Percentiles rank a stretch among this genome's conserved stretches.
Conservation (phyloP, 441 rosid genomes). For the Croton setiger region DNA sequence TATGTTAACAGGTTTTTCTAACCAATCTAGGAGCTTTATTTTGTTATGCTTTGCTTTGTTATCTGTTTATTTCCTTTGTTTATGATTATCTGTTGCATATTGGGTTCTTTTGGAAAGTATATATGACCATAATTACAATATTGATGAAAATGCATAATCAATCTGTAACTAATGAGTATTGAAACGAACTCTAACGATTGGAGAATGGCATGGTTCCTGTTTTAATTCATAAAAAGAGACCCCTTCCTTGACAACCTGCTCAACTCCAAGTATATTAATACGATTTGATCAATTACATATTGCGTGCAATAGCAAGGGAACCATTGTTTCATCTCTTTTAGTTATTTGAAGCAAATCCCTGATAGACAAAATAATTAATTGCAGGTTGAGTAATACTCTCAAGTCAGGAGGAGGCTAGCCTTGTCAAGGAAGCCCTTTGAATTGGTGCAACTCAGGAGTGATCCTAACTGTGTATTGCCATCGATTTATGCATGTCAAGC, state of each 20-base stretch:
- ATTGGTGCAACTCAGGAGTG: not conserved
- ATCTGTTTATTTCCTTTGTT: too few species aligned
- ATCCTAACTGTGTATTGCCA: not conserved
- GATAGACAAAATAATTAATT: not conserved
- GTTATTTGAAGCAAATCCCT: not conserved
- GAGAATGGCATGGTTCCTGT: too few species aligned
- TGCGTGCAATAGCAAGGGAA: not conserved
- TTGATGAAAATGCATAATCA: not conserved
- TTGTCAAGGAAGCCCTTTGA: not conserved
- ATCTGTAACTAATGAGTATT: too few species aligned
- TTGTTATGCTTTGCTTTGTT: not conserved
- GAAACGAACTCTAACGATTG: not conserved
- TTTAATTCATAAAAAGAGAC: not conserved
- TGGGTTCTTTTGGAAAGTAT: not conserved
- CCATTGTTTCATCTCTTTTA: not conserved
- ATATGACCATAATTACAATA: not conserved
- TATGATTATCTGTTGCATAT: not conserved
- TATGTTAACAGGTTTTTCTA: too few species aligned
- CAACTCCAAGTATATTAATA: not conserved
- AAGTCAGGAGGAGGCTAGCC: constrained; percentile 36
- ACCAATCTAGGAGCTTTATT: not conserved
- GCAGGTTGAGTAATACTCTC: constrained; percentile 45
- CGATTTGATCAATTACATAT: not conserved
- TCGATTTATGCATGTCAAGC: too few species aligned
- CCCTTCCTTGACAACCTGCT: not conserved